A percentile compares a stretch with the other conserved stretches of the same genome.
Evolutionary conservation across 2,329 filamentous ascomycete species (phyloP).

Genomic region (Penicillium corylophilum): DNA sequence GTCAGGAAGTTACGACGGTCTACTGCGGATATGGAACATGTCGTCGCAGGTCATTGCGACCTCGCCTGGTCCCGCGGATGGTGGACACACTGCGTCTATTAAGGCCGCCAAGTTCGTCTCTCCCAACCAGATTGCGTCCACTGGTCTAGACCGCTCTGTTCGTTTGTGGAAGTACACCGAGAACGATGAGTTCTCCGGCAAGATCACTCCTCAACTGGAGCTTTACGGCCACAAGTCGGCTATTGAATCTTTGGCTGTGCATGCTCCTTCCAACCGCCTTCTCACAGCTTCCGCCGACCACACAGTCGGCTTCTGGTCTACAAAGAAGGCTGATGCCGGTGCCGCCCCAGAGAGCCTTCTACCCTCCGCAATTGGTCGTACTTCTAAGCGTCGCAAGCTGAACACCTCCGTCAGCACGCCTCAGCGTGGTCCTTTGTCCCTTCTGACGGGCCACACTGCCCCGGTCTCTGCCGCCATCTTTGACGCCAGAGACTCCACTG

Average conservation of each 20-base stretch:
- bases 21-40: conserved; percentile 84
- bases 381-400: conserved; percentile 74
- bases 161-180: conserved; percentile 87
- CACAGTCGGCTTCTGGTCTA: conserved; percentile 83
- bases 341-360: conserved; percentile 68
- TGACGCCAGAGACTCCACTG: conserved; percentile 78
- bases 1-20: conserved; percentile 91
- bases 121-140: conserved; percentile 74
- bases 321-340: conserved; percentile 72
- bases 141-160: conserved; percentile 79
- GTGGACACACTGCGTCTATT: conserved; percentile 73
- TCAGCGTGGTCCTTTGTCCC: conserved; percentile 74
- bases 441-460: conserved; percentile 70
- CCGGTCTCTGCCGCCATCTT: conserved; percentile 80
- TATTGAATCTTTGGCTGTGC: conserved; percentile 72
- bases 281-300: conserved; percentile 84
- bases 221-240: conserved; percentile 77
- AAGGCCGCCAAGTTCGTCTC: conserved; percentile 84
- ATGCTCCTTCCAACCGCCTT: conserved; percentile 71
- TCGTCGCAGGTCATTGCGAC: conserved; percentile 82
- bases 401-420: conserved; percentile 58
- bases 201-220: conserved; percentile 72
- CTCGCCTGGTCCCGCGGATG: conserved; percentile 63
- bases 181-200: conserved; percentile 57
- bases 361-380: conserved; percentile 61